A percentile compares a stretch with the other conserved stretches of the same genome.
Conservation (phyloP, 257 asterid species). For the Ballota nigra region DNA sequence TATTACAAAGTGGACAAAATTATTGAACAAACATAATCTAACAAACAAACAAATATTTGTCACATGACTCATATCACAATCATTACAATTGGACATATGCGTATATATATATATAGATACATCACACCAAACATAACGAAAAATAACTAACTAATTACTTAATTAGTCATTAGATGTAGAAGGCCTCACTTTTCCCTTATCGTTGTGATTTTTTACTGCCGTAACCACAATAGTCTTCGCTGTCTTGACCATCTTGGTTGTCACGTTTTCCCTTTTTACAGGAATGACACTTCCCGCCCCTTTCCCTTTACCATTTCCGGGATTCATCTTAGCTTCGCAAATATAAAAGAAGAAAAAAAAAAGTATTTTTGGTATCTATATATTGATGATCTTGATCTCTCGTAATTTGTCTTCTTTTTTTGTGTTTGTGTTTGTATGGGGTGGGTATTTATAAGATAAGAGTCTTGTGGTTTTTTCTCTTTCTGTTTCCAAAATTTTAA, state of each 20-base stretch:
- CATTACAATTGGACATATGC: not conserved
- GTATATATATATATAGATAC: not conserved
- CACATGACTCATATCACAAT: not conserved
- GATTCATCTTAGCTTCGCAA: not conserved
- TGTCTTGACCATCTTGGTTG: slow-evolving; percentile 25
- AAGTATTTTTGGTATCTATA: not conserved
- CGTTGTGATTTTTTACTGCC: slow-evolving; percentile 20
- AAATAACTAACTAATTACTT: not conserved
- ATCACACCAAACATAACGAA: not conserved
- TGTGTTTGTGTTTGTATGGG: not conserved
- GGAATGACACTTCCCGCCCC: slow-evolving; percentile 18
- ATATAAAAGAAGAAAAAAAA: too few species aligned
- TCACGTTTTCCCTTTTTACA: slow-evolving; percentile 13
- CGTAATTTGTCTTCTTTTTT: not conserved
- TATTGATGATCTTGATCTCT: not conserved
- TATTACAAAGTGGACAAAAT: not conserved
- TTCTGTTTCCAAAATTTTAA: not conserved
- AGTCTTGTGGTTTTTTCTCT: not conserved
- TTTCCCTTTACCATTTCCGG: not conserved
- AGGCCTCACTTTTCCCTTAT: slow-evolving; percentile 22
- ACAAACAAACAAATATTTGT: not conserved
- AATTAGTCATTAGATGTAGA: not conserved
- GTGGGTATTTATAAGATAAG: not conserved
- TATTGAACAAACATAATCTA: not conserved
- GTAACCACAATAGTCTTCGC: not conserved